Conservation (phyloP, 2,329 filamentous ascomycete species). For the Fusarium xyrophilum region DNA sequence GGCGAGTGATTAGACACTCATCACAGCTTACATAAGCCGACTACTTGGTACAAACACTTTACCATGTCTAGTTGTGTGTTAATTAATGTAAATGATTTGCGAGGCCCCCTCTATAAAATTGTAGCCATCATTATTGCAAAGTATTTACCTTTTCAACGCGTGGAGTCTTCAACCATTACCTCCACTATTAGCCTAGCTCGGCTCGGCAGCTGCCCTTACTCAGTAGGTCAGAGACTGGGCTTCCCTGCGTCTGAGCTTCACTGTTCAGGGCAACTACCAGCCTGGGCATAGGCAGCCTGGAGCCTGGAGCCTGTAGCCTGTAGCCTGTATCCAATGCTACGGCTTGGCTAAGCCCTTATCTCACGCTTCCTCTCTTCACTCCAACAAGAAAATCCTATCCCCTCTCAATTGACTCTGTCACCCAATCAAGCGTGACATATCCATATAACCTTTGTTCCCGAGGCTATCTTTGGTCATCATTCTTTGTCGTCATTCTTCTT, state of each 20-base stretch:
- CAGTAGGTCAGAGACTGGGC: conserved; percentile 31
- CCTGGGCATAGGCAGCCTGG: neutral
- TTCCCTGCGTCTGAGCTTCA: conserved; percentile 28
- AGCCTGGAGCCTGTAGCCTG: neutral
- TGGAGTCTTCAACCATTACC: conserved; percentile 1
- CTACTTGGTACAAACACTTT: neutral
- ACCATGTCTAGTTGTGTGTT: neutral
- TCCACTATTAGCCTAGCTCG: conserved; percentile 34
- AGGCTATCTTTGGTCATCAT: conserved; percentile 15
- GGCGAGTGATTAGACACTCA: neutral
- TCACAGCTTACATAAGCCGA: neutral
- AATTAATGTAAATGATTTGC: neutral
- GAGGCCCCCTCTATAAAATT: neutral
- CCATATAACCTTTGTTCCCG: conserved; percentile 19
- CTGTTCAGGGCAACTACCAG: conserved; percentile 19
- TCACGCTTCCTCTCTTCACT: conserved; percentile 17
- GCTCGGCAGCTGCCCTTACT: conserved; percentile 29
- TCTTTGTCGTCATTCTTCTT: conserved; percentile 31
- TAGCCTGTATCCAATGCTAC: neutral
- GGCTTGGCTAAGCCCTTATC: conserved; percentile 33
- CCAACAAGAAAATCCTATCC: conserved; percentile 17
- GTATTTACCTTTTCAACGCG: neutral
- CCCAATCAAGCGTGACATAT: conserved; percentile 22
- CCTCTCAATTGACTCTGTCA: conserved; percentile 34
- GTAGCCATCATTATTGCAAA: neutral